A percentile compares a stretch with the other conserved stretches of the same genome.
Evolutionary conservation across 1,284 basidiomycete genomes (phyloP).

Genomic region (Puccinia horiana): DNA sequence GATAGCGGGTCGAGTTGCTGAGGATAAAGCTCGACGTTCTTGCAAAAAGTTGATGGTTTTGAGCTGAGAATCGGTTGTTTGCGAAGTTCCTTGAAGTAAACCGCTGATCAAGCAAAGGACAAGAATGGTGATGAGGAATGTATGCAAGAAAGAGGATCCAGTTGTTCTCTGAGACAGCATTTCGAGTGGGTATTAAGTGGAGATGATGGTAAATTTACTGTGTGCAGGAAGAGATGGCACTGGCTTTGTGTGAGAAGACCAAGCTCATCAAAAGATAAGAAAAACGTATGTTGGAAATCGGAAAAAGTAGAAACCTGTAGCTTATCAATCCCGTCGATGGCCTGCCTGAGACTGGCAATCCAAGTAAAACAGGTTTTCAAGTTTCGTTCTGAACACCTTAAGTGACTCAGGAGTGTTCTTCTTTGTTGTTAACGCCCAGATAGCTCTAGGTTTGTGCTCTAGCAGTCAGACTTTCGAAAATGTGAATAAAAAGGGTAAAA

Average conservation of each 20-base stretch:
- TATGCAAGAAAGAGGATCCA: background rate
- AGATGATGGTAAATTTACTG: background rate
- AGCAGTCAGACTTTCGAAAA: background rate
- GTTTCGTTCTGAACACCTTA: background rate
- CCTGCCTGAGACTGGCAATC: background rate
- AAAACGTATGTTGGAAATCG: background rate
- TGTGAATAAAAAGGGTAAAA: conserved; percentile 1
- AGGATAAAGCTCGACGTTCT: background rate
- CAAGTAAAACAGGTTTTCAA: background rate
- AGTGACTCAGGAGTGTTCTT: background rate
- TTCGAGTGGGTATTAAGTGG: background rate
- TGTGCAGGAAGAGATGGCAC: background rate
- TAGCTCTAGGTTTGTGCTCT: background rate
- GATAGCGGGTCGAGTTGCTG: background rate
- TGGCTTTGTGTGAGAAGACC: background rate
- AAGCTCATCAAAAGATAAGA: background rate
- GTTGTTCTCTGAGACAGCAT: background rate
- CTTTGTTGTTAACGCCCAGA: background rate
- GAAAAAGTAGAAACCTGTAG: background rate
- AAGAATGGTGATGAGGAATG: background rate
- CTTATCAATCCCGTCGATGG: background rate
- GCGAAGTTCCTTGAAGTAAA: background rate
- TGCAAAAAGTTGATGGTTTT: background rate
- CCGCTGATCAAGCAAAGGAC: background rate
- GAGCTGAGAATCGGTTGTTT: background rate